Conservation (phyloP, 2,329 filamentous ascomycete species). For the Blastomyces emzantsi region DNA sequence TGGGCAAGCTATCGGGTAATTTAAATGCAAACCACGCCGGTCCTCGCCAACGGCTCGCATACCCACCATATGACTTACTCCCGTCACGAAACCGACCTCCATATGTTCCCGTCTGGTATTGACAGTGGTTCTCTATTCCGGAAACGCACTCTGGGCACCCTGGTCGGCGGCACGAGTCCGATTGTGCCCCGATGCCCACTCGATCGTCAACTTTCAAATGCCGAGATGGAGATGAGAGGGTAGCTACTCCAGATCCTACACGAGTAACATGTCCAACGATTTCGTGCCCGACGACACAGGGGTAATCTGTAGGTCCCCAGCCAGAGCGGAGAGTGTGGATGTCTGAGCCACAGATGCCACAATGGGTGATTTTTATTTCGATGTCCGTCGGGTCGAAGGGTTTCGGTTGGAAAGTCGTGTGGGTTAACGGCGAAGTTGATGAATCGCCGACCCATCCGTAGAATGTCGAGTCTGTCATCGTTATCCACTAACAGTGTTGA, state of each 20-base stretch:
- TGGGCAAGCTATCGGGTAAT: conserved; percentile 45
- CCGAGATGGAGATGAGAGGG: conserved; percentile 24
- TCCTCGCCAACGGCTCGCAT: conserved; percentile 47
- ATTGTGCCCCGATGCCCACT: conserved; percentile 58
- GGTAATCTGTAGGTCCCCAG: conserved; percentile 42
- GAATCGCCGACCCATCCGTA: too few species aligned
- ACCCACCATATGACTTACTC: conserved; percentile 54
- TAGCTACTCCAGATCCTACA: conserved; percentile 56
- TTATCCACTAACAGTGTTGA: too few species aligned
- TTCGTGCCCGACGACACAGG: conserved; percentile 48
- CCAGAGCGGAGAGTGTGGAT: conserved; percentile 21
- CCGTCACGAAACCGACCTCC: conserved; percentile 29
- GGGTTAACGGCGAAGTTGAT: too few species aligned
- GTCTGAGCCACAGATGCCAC: too few species aligned
- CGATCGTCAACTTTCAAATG: conserved; percentile 54
- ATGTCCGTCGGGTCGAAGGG: too few species aligned
- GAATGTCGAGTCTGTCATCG: too few species aligned
- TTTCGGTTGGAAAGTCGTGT: too few species aligned
- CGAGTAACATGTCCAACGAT: conserved; percentile 61
- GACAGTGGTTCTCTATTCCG: conserved; percentile 34
- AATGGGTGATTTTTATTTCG: too few species aligned
- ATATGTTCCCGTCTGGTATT: conserved; percentile 31
- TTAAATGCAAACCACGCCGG: conserved; percentile 51
- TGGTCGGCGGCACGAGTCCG: conserved; percentile 46
- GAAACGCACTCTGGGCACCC: conserved; percentile 36